These are phyloP conservation scores for Protea cynaroides DNA, from an alignment of 164 flowering plant genomes.

Conservation along the genomic window DNA sequence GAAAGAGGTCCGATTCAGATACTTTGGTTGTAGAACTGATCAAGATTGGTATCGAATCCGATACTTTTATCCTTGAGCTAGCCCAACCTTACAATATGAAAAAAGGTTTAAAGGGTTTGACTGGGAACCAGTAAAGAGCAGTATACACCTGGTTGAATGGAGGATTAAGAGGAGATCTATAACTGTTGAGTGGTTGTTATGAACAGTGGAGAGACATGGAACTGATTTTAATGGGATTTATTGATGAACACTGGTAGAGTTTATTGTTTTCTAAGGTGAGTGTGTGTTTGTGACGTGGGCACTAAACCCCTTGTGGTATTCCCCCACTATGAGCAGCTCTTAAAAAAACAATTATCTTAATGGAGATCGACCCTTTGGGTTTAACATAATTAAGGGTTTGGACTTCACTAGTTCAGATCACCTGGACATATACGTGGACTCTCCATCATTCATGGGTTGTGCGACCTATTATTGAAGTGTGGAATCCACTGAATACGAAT, in stretches of 20 bases:
- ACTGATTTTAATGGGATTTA: slow-evolving; percentile 4
- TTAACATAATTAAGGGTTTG: no score
- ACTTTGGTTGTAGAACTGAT: no score
- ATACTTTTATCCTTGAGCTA: no score
- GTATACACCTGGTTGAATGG: background rate
- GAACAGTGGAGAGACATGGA: background rate
- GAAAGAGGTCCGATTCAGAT: no score
- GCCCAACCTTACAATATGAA: background rate
- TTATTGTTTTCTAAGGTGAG: background rate
- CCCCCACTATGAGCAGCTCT: background rate
- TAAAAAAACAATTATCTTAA: no score
- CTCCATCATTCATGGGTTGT: no score
- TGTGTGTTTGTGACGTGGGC: background rate
- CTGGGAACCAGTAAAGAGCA: background rate
- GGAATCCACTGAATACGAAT: no score
- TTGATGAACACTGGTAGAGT: background rate
- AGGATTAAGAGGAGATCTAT: background rate
- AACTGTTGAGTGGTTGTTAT: slow-evolving; percentile 3
- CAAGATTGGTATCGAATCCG: no score
- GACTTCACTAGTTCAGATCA: no score
- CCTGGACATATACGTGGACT: no score
- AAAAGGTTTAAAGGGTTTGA: background rate
- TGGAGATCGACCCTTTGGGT: no score
- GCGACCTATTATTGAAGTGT: no score
- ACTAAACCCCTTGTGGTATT: background rate